Percentiles rank a stretch among this genome's conserved stretches.
phyloP scores from a whole-genome alignment of 2,329 filamentous ascomycete genomes.

The Whalleya microplaca region DNA sequence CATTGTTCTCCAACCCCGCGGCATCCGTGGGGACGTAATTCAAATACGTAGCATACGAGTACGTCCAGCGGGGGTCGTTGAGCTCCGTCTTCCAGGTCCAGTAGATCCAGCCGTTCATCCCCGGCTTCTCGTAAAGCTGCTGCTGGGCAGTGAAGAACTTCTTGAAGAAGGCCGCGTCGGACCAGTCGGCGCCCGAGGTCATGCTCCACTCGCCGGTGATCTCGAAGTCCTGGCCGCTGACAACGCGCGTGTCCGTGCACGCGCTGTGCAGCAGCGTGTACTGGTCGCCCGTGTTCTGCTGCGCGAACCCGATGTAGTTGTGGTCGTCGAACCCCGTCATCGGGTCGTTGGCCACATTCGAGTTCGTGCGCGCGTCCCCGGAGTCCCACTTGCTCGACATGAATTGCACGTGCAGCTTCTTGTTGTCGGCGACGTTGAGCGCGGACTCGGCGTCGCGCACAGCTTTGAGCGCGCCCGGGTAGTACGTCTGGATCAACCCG shows the following conservation, averaged over 20 bases:
- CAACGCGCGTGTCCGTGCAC: slow-evolving; percentile 27
- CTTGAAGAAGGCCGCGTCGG: slow-evolving; percentile 23
- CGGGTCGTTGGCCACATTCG: slow-evolving; percentile 46
- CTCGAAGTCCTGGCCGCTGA: slow-evolving; percentile 20
- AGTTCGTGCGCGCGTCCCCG: slow-evolving; percentile 50
- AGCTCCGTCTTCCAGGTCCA: slow-evolving; percentile 32
- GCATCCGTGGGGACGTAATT: slow-evolving; percentile 25
- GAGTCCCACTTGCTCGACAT: slow-evolving; percentile 58
- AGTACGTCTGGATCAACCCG: slow-evolving; percentile 47
- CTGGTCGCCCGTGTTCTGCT: slow-evolving; percentile 17
- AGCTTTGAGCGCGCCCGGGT: slow-evolving; percentile 48
- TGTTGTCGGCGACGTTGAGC: slow-evolving; percentile 45
- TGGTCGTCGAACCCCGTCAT: slow-evolving; percentile 61
- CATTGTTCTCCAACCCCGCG: slow-evolving; percentile 27
- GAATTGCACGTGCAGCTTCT: slow-evolving; percentile 55
- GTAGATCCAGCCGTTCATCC: slow-evolving; percentile 29
- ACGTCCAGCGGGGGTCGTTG: slow-evolving; percentile 28
- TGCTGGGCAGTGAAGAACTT: slow-evolving; percentile 30
- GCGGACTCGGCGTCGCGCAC: slow-evolving; percentile 54
- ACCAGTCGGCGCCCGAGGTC: slow-evolving; percentile 23
- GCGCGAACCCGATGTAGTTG: slow-evolving; percentile 54
- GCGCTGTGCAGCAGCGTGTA: slow-evolving; percentile 26
- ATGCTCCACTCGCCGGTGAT: slow-evolving; percentile 33
- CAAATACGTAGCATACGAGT: slow-evolving; percentile 26
- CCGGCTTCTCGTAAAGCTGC: slow-evolving; percentile 31